Base-by-base conservation (phyloP, 306 rosid species). In the Spatholobus suberectus region DNA sequence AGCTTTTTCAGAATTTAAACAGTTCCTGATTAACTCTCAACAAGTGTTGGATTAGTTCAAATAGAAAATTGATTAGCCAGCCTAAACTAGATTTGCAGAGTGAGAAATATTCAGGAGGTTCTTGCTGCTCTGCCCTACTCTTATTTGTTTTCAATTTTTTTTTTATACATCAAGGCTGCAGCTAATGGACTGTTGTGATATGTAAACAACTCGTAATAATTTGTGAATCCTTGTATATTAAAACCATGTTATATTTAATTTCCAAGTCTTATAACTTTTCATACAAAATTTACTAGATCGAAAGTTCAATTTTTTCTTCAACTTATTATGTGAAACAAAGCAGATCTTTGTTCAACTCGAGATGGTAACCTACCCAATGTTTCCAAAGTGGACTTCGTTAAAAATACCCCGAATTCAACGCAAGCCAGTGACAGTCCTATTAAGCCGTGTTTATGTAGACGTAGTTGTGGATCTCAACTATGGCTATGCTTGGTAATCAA, bases 1-100 rank as follows among this genome's bases (percentile, higher is more conserved):
- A 92, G 94, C 98, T 96, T 77, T 94, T 95, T 76, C 83, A 81
- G 85, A 90, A 83, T 46, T 68, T 86, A 35, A 80, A 77, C 67
- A 38, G 65, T 83, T 79, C 89, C 10, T 81, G 83, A 85, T 69
- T 47, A 58, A 52, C 49, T 65, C 52, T 8, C 18, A 34, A 41
- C 62, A 8, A 80, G 67, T 58, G 23, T 77, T 18, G 58, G 34
- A 38, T 49, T 38, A 38, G 84, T 40, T 75, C 44, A 51, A 34
- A 49, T 63, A 38, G 77, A 44, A 46, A 59, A 51, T 54, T 67
- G 81, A 47, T 57, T 63, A 70, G 57, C 20, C 75, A 70, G 70
- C 17, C n/a, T 66, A 34, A 65, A 72, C 26, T 84, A 84, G 80
- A 78, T 40, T 55, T 81, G 66, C 13, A 21, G 27, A 14, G 77